phyloP scores from a whole-genome alignment of 805 yeast species.

The Candida sphagnicola region DNA sequence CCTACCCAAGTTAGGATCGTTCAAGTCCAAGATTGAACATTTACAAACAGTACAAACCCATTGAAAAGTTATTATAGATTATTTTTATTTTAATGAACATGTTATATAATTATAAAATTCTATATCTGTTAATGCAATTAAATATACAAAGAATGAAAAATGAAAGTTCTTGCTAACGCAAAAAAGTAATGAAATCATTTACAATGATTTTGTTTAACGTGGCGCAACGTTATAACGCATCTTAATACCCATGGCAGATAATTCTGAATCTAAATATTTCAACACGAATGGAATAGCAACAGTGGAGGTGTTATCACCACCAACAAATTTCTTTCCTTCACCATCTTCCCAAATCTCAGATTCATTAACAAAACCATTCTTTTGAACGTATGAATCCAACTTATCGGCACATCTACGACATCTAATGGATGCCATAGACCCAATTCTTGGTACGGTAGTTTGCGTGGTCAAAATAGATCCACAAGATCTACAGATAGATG shows the following conservation, averaged over 20 bases:
- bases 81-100: not conserved
- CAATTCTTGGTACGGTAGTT: conserved; percentile 86
- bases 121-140: conserved; percentile 1
- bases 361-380: conserved; percentile 53
- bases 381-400: conserved; percentile 51
- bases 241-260: conserved; percentile 96
- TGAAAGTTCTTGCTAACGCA: not conserved
- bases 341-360: conserved; percentile 96
- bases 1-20: conserved; percentile 12
- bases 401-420: conserved; percentile 89
- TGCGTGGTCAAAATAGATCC: conserved; percentile 91
- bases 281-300: conserved; percentile 96
- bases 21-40: too few relatives aligned
- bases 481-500: conserved; percentile 86
- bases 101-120: not conserved
- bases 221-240: conserved; percentile 86
- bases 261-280: conserved; percentile 90
- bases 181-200: conserved; percentile 3
- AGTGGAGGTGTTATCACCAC: conserved; percentile 91
- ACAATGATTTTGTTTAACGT: conserved; percentile 7
- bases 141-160: conserved; percentile 5
- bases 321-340: conserved; percentile 83
- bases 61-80: not conserved
- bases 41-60: too few relatives aligned
- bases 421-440: conserved; percentile 69